A percentile compares a stretch with the other conserved stretches of the same genome.
phyloP scores from a whole-genome alignment of 345 rosid species.

The Syzygium grande region DNA sequence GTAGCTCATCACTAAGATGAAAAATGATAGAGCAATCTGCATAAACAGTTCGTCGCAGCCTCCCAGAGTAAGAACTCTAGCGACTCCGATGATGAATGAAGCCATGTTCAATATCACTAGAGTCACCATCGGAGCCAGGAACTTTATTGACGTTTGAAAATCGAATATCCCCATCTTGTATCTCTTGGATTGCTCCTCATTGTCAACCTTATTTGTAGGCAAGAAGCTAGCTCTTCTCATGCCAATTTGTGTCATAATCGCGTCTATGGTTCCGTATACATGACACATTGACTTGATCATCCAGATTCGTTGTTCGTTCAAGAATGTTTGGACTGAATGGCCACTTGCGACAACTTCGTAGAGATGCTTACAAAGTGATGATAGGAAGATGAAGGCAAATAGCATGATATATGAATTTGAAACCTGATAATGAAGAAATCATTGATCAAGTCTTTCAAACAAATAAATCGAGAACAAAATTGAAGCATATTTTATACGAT shows the following conservation, averaged over 20 bases:
- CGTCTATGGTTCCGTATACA: constrained; percentile 21
- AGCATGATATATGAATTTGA: constrained; percentile 6
- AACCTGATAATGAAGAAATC: constrained; percentile 7
- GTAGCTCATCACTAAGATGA: constrained; percentile 17
- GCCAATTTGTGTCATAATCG: constrained; percentile 12
- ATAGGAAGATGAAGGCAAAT: constrained; percentile 16
- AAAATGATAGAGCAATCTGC: constrained; percentile 22
- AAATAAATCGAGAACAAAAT: background rate
- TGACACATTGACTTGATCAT: constrained; percentile 24
- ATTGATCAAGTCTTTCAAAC: background rate
- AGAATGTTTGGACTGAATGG: constrained; percentile 8
- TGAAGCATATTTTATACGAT: background rate
- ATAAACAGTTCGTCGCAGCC: constrained; percentile 4
- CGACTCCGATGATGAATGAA: constrained; percentile 11
- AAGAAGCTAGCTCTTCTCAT: constrained; percentile 24
- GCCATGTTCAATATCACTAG: constrained; percentile 17
- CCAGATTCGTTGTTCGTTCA: constrained; percentile 27
- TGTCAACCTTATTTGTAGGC: constrained; percentile 22
- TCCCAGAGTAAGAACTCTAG: constrained; percentile 10
- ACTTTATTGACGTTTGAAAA: constrained; percentile 20
- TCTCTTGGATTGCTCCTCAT: constrained; percentile 10
- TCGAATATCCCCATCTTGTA: constrained; percentile 27
- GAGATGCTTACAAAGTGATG: constrained; percentile 6
- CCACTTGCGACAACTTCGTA: constrained; percentile 14
- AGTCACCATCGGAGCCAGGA: constrained; percentile 27